Conservation (phyloP, 1,284 basidiomycete species). For the Leccinum fuscescens region DNA sequence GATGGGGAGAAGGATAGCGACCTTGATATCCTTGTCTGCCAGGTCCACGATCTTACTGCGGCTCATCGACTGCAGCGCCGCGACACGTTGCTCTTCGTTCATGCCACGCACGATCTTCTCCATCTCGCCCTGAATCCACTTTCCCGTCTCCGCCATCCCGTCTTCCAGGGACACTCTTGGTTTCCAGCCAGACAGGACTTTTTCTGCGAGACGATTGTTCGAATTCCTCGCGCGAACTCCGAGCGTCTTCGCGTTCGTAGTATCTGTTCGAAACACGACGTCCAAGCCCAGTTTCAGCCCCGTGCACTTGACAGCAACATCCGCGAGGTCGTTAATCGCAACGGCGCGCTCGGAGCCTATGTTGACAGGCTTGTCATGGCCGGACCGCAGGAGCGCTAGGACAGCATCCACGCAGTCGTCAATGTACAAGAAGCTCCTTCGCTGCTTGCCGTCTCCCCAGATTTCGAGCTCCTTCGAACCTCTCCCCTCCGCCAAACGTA, state of each 20-base stretch:
- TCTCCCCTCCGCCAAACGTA: constrained; percentile 11
- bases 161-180: constrained; percentile 41
- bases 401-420: constrained; percentile 52
- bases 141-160: constrained; percentile 45
- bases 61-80: constrained; percentile 24
- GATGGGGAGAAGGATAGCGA: constrained; percentile 56
- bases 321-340: constrained; percentile 44
- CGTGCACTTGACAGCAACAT: constrained; percentile 38
- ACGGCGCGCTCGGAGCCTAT: constrained; percentile 51
- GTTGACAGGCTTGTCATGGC: constrained; percentile 42
- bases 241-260: constrained; percentile 34
- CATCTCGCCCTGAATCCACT: constrained; percentile 48
- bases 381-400: constrained; percentile 41
- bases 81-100: constrained; percentile 7
- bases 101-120: constrained; percentile 17
- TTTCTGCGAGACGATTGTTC: constrained; percentile 42
- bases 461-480: constrained; percentile 42
- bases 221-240: constrained; percentile 55
- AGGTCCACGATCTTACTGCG: constrained; percentile 42
- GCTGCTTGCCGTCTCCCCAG: constrained; percentile 55
- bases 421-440: constrained; percentile 56
- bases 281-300: constrained; percentile 29
- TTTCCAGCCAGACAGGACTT: constrained; percentile 40
- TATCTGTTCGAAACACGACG: constrained; percentile 32
- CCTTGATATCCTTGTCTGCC: constrained; percentile 35